Conservation (phyloP, 495 filamentous ascomycete species). For the Pyrenula aspistea region DNA sequence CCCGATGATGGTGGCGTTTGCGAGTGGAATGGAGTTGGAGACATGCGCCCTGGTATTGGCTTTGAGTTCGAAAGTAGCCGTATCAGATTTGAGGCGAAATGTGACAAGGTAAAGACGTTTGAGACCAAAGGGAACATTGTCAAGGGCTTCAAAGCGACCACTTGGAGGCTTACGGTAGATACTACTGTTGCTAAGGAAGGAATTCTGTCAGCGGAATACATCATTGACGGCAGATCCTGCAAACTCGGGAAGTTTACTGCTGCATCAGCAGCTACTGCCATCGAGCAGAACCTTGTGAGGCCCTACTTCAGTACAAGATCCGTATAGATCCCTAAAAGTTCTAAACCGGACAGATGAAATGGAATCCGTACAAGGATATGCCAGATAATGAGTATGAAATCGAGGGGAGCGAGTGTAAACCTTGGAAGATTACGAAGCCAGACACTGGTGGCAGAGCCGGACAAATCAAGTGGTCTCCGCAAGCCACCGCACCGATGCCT, state of each 20-base stretch:
- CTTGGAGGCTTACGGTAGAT: background rate
- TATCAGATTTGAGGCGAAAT: conserved; percentile 1
- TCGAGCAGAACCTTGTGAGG: background rate
- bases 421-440: background rate
- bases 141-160: background rate
- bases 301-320: background rate
- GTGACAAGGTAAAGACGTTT: background rate
- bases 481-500: conserved; percentile 11
- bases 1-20: too few relatives aligned
- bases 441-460: background rate
- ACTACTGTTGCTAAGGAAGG: background rate
- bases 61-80: conserved; percentile 8
- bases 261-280: background rate
- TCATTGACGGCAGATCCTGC: background rate
- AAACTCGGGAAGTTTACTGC: background rate
- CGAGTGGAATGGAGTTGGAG: too few relatives aligned
- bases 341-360: background rate
- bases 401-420: background rate
- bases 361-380: background rate
- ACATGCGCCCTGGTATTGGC: conserved; percentile 12
- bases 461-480: conserved; percentile 1
- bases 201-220: background rate
- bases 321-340: background rate
- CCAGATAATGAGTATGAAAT: background rate
- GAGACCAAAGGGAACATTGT: background rate